Evolutionary conservation across 2,329 filamentous ascomycete species (phyloP), one percentile per base, ranked within the genome.

Genomic region (Exophiala aquamarina): DNA sequence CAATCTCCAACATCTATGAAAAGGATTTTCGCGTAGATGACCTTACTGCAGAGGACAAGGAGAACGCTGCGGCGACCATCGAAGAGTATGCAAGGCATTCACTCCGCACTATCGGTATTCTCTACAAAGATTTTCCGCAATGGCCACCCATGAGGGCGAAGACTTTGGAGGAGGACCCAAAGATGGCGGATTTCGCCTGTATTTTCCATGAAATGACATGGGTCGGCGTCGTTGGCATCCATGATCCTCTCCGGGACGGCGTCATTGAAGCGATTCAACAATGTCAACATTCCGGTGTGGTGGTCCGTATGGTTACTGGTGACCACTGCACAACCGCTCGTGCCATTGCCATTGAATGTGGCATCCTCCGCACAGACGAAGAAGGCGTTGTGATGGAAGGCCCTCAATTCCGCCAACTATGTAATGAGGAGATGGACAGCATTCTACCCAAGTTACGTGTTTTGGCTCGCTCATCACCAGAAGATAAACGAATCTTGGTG

Each of bases 161-260:
- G 33, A 75, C 67, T 21, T 65, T 75, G 23, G 79, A 84, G 52
- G 83, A 86, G 49, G 82, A 87, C 56, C 64, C 72, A 7, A 76
- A 75, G 17, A 77, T 84, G 48, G 83, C 80, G 14, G 72, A 82
- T 3, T 86, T 91, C 49, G 78, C 83, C 13, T 79, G 82, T 49
- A 65, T 91, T 2, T 86, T 89, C 65, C 75, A 77, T 42, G 75
- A 87, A 44, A 88, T 92, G 80, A 82, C 78, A 3, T 87, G 89
- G 70, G 69, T 89, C 55, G 82, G 82, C 14, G 72, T 88, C 32
- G 83, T 87, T 39, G 86, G 85, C 57, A 89, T 89, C 60, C 84
- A 88, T 62, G 86, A 89, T 64, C 86, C 86, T 26, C 78, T 89
- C 14, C 75, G 86, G 45, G 75, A 78, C 4, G 83, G 84, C 55